These are phyloP conservation scores for Arabidopsis suecica DNA, from an alignment of 345 rosid genomes.

Conservation along the genomic window DNA sequence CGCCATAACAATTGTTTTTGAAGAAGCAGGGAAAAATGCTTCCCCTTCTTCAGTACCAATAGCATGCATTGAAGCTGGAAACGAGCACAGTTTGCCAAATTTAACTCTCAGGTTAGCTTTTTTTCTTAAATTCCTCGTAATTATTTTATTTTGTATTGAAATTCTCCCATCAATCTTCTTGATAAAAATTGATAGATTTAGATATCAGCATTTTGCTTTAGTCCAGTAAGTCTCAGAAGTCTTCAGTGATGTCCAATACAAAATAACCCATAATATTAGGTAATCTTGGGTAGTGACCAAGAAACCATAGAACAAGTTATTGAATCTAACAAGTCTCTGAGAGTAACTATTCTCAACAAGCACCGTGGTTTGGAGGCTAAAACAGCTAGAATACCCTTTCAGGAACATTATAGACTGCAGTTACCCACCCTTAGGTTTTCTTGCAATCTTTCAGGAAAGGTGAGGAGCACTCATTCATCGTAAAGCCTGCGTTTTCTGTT, in stretches of 20 bases:
- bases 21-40: conserved; percentile 78
- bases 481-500: conserved; percentile 73
- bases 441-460: conserved; percentile 72
- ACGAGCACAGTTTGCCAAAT: conserved; percentile 79
- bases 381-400: conserved; percentile 17
- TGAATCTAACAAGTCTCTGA: neutral
- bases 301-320: conserved; percentile 12
- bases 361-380: conserved; percentile 15
- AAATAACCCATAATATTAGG: conserved; percentile 17
- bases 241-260: conserved; percentile 7
- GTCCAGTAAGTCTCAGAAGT: conserved; percentile 27
- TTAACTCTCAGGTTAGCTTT: conserved; percentile 80
- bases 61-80: conserved; percentile 93
- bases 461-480: conserved; percentile 95
- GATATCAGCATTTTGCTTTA: conserved; percentile 7
- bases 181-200: conserved; percentile 18
- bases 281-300: conserved; percentile 21
- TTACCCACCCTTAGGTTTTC: conserved; percentile 30
- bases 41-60: conserved; percentile 83
- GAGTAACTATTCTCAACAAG: conserved; percentile 21
- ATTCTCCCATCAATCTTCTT: conserved; percentile 12
- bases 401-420: conserved; percentile 30
- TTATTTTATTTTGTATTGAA: conserved; percentile 33
- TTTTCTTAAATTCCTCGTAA: conserved; percentile 1
- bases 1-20: conserved; percentile 86